phyloP scores from a whole-genome alignment of 257 asterid species.

The Coffea canephora region DNA sequence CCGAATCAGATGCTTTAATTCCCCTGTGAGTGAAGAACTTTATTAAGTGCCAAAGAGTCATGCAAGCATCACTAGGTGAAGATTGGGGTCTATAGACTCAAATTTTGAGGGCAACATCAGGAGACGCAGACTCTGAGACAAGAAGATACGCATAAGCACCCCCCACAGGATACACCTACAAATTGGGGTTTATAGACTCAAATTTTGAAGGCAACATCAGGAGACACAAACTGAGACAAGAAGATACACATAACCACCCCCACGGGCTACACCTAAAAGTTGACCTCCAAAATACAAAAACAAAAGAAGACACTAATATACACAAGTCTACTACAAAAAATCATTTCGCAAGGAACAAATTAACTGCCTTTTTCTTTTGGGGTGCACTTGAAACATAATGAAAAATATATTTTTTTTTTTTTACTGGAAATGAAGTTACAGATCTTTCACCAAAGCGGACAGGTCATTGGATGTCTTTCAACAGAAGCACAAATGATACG shows the following conservation, averaged over 20 bases:
- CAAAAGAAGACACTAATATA: too few species aligned
- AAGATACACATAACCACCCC: background rate
- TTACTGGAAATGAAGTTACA: background rate
- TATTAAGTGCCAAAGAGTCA: background rate
- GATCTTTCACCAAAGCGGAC: background rate
- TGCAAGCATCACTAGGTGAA: background rate
- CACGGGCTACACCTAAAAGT: too few species aligned
- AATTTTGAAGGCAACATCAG: background rate
- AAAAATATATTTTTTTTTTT: too few species aligned
- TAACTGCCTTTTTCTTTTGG: too few species aligned
- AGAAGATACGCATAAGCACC: background rate
- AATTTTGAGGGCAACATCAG: background rate
- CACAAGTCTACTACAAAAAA: background rate
- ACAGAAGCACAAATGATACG: too few species aligned
- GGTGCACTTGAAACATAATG: too few species aligned
- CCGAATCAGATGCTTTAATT: constrained; percentile 75
- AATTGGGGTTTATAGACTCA: background rate
- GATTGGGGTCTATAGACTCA: background rate
- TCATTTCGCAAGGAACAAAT: background rate
- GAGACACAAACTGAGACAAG: background rate
- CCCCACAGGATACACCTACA: background rate
- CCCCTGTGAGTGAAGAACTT: constrained; percentile 49
- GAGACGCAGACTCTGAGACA: background rate
- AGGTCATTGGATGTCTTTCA: too few species aligned
- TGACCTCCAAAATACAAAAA: too few species aligned